Base-by-base conservation (phyloP, 768 basidiomycete genomes). In the Agaricus blazei region DNA sequence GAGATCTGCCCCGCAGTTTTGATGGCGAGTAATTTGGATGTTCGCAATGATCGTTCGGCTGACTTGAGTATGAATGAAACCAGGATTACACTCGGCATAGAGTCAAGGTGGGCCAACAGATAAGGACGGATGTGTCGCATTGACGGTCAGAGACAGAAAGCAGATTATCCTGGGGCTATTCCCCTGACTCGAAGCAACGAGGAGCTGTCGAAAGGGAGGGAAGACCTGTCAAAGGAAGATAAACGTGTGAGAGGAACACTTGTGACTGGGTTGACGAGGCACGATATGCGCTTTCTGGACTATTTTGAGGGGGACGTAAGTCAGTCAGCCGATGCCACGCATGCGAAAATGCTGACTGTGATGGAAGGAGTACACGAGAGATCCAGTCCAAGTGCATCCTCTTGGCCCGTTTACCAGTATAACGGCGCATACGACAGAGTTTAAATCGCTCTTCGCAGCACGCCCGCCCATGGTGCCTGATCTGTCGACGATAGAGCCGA, bases 81-180 rank as follows among this genome's bases (percentile, higher is more conserved):
- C 60, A 93, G 88, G 83, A 86, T 41, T 82, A 88, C 70, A 93
- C 91, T 2, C 76, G 94, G 3, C 91, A 96, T 66, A 80, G 83
- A 66, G 81, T 95, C 58, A 81, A 84, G 65, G 87, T 87, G 51
- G 28, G 51, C 0, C 6, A 3, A 37, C 37, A 8, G 24, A 28
- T 45, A 12, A 19, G 12, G 40, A 41, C 6, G 24, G 12, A 34
- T n/a, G 3, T 36, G 19, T 23, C 7, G 15, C 3, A 24, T 24
- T 49, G 48, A 49, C 48, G 1, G 9, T 19, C 3, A 6, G 48
- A 36, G 56, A 31, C 55, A 89, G 86, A 55, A 63, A 42, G 84
- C 75, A 42, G 92, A 93, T 64, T 98, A 96, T 64, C 95, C 95
- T 0, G 95, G 85, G 0, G 77, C 97, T 26, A 65, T 96, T 9